Conservation (phyloP, 345 rosid species). For the Gossypium australe region DNA sequence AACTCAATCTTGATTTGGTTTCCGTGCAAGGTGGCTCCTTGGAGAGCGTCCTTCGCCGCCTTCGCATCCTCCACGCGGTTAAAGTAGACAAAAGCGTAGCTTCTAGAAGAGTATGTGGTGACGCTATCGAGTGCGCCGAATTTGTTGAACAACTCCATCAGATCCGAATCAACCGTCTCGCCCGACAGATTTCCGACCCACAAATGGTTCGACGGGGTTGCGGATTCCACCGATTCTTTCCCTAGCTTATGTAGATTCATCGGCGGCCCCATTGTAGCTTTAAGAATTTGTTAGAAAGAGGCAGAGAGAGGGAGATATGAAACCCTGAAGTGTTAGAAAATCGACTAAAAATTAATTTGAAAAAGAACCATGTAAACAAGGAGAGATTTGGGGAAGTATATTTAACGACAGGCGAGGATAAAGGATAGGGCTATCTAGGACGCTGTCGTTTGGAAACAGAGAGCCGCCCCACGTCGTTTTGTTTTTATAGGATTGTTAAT, state of each 20-base stretch:
- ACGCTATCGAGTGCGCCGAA: conserved; percentile 74
- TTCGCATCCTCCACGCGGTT: conserved; percentile 77
- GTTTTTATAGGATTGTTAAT: too few species aligned
- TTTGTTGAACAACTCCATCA: conserved; percentile 48
- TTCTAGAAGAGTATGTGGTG: conserved; percentile 53
- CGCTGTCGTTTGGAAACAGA: neutral
- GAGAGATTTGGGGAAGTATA: neutral
- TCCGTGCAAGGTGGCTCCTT: conserved; percentile 58
- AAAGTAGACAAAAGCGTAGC: conserved; percentile 76
- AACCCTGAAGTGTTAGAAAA: neutral
- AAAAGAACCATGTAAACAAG: neutral
- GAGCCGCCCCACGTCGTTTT: neutral
- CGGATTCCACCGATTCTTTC: conserved; percentile 34
- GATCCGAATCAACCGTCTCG: conserved; percentile 64
- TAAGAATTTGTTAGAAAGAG: neutral
- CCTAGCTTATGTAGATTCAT: conserved; percentile 29
- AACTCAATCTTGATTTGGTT: conserved; percentile 73
- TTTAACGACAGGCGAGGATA: neutral
- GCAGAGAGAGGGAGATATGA: neutral
- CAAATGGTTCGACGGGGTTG: conserved; percentile 57
- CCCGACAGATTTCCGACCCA: conserved; percentile 75
- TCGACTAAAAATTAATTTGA: neutral
- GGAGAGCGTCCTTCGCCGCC: conserved; percentile 71
- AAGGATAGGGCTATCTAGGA: neutral
- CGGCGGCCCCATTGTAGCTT: conserved; percentile 33